These are phyloP conservation scores for Coniochaeta prunicola DNA, from an alignment of 2,329 filamentous ascomycete species.

Conservation along the genomic window DNA sequence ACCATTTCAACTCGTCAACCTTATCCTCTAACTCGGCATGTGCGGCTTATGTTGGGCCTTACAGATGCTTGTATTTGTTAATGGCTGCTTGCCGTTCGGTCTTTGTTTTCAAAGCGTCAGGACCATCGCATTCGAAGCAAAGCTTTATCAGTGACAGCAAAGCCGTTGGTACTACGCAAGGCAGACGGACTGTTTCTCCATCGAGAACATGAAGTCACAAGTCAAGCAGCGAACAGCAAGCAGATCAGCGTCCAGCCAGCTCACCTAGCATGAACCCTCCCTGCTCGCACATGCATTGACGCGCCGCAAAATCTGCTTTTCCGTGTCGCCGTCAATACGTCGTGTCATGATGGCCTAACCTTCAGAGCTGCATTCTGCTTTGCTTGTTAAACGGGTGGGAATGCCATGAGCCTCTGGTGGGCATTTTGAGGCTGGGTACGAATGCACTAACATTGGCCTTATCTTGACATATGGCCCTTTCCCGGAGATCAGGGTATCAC, in stretches of 20 bases:
- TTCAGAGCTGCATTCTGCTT: neutral
- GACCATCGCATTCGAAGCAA: neutral
- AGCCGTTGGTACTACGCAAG: neutral
- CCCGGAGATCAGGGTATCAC: neutral
- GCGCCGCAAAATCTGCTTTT: neutral
- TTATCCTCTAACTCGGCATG: neutral
- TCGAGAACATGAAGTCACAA: neutral
- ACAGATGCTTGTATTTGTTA: neutral
- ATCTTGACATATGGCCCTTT: neutral
- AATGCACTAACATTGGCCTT: neutral
- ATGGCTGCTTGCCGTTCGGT: neutral
- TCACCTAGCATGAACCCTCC: neutral
- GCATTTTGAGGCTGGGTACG: neutral
- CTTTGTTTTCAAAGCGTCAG: neutral
- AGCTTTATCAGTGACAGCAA: neutral
- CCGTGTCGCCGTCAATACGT: neutral
- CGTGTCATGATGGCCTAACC: neutral
- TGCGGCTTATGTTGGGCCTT: neutral
- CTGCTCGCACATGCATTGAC: neutral
- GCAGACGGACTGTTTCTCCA: neutral
- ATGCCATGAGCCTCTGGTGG: neutral
- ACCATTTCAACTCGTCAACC: neutral
- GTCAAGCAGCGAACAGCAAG: neutral
- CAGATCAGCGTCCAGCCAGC: neutral
- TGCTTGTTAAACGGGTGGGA: neutral